A percentile compares a stretch with the other conserved stretches of the same genome.
These are phyloP conservation scores for Ettlia oleoabundans DNA, from an alignment of 139 green algal genomes.

Conservation along the genomic window DNA sequence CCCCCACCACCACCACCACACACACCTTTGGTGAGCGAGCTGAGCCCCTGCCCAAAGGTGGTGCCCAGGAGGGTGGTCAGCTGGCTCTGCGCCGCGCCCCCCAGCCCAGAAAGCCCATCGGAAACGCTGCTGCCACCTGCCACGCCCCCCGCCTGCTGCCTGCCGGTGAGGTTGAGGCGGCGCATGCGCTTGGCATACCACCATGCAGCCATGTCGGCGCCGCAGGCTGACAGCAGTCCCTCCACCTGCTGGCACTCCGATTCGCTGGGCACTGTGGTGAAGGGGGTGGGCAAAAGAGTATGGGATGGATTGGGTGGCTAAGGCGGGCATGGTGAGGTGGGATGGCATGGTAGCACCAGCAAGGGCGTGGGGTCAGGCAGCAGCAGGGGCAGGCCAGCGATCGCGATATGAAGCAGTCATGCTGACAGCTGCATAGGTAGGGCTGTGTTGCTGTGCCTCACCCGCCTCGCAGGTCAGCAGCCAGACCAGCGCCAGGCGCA, in stretches of 20 bases:
- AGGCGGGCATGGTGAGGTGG: background rate
- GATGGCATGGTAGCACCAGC: too few species aligned
- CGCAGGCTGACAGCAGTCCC: slow-evolving; percentile 23
- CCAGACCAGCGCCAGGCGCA: slow-evolving; percentile 91
- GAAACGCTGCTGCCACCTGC: background rate
- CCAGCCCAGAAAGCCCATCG: slow-evolving; percentile 22
- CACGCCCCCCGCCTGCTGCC: slow-evolving; percentile 7
- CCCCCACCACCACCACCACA: background rate
- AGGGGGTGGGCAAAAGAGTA: background rate
- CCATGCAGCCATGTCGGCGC: slow-evolving; percentile 82
- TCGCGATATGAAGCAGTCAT: too few species aligned
- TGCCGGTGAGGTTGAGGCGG: slow-evolving; percentile 83
- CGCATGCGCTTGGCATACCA: slow-evolving; percentile 90
- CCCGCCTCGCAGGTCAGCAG: slow-evolving; percentile 72
- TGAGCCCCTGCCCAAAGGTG: slow-evolving; percentile 89
- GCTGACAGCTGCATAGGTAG: too few species aligned
- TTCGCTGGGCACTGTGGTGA: slow-evolving; percentile 9
- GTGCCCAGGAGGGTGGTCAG: slow-evolving; percentile 95
- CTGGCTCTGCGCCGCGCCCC: slow-evolving; percentile 60
- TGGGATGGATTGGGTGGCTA: background rate
- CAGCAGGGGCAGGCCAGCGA: too few species aligned
- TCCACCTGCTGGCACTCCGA: slow-evolving; percentile 25
- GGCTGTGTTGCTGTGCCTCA: too few species aligned
- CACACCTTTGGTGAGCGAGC: slow-evolving; percentile 81
- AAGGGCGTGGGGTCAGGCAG: too few species aligned